These are phyloP conservation scores for Sporothrix curviconia DNA, from an alignment of 2,329 filamentous ascomycete genomes.

Conservation along the genomic window DNA sequence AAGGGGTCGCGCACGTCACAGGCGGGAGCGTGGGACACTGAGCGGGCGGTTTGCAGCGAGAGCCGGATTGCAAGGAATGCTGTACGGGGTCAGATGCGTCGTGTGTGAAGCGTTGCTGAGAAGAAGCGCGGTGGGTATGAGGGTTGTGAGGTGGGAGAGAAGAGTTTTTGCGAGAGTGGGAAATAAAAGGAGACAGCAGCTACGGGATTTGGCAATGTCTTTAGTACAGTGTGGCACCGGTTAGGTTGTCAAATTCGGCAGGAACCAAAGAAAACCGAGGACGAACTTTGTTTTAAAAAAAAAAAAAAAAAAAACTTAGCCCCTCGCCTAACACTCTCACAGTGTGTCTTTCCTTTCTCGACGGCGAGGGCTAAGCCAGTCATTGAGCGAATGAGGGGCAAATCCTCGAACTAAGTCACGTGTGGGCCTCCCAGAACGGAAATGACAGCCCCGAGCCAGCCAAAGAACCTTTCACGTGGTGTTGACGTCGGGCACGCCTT, in stretches of 20 bases:
- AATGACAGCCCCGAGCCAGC: not conserved
- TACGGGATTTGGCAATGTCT: not conserved
- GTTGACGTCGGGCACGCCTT: not conserved
- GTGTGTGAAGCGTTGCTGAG: constrained; percentile 5
- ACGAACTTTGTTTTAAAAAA: not conserved
- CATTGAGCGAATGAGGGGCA: not conserved
- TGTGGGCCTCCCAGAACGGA: not conserved
- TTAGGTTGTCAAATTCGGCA: constrained; percentile 8
- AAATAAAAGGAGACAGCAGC: not conserved
- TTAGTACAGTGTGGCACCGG: not conserved
- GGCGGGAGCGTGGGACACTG: not conserved
- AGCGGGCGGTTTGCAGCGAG: not conserved
- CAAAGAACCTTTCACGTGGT: not conserved
- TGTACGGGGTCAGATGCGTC: not conserved
- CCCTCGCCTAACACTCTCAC: not conserved
- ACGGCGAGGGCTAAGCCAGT: not conserved
- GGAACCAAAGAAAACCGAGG: not conserved
- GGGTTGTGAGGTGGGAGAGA: not conserved
- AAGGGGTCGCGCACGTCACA: constrained; percentile 4
- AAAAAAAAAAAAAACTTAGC: not conserved
- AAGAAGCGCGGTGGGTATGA: not conserved
- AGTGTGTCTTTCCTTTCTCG: not conserved
- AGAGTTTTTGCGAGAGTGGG: constrained; percentile 6
- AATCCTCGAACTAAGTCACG: constrained; percentile 6
- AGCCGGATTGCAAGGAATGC: constrained; percentile 5